Percentiles rank a stretch among this genome's conserved stretches.
Evolutionary conservation across 768 basidiomycete species (phyloP).

Genomic region (Rubroboletus pulcherrimus): DNA sequence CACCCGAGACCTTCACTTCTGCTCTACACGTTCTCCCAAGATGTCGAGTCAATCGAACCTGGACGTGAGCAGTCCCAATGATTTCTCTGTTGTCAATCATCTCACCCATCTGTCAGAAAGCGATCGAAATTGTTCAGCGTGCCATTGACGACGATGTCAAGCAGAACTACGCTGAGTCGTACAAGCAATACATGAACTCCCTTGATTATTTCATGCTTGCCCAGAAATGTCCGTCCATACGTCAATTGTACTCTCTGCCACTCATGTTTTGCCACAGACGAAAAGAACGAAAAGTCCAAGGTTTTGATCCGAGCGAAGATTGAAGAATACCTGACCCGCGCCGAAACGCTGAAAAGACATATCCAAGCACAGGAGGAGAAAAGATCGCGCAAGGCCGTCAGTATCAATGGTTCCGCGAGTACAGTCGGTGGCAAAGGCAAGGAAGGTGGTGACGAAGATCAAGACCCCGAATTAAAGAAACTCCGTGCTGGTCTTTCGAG

Average conservation of each 20-base stretch:
- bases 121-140: slow-evolving; percentile 87
- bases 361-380: slow-evolving; percentile 61
- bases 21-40: not conserved
- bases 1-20: not conserved
- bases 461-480: slow-evolving; percentile 94
- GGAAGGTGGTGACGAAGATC: slow-evolving; percentile 57
- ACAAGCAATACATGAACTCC: slow-evolving; percentile 91
- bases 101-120: slow-evolving; percentile 46
- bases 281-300: slow-evolving; percentile 94
- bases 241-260: too few relatives aligned
- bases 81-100: not conserved
- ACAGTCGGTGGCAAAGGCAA: slow-evolving; percentile 44
- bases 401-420: slow-evolving; percentile 45
- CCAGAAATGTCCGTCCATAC: slow-evolving; percentile 63
- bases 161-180: slow-evolving; percentile 91
- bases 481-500: slow-evolving; percentile 84
- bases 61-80: slow-evolving; percentile 37
- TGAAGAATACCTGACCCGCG: slow-evolving; percentile 85
- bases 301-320: slow-evolving; percentile 82
- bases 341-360: slow-evolving; percentile 89
- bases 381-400: slow-evolving; percentile 43
- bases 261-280: slow-evolving; percentile 38
- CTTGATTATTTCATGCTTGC: slow-evolving; percentile 99
- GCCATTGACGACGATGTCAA: slow-evolving; percentile 93
- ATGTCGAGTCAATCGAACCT: slow-evolving; percentile 47